Evolutionary conservation across 169 alveolate species (phyloP), one percentile per base, ranked within the genome.

Genomic region (Amoebophrya sp.): DNA sequence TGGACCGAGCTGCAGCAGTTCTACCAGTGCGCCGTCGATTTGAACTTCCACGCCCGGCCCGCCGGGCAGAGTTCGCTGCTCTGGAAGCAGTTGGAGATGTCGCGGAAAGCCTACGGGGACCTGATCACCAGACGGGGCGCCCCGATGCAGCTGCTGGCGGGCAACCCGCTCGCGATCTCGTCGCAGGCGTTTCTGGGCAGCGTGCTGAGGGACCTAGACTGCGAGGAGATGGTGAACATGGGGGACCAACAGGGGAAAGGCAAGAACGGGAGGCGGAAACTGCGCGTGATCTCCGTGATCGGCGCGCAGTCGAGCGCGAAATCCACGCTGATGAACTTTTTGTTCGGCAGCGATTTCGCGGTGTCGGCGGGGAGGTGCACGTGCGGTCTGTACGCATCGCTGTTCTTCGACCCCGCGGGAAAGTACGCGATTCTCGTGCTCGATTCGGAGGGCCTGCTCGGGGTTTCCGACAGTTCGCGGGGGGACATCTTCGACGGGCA

Each of bases 401-500:
- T 41, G 41, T 34, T 88, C 23, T 42, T 41, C 89, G 29, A 40
- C 26, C 40, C 34, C 70, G 18, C n/a, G n/a, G n/a, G n/a, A n/a
- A n/a, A 40, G 31, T 88, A 20, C 42, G 90, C 90, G 38, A 40
- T 88, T 0, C 58, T 34, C 13, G 45, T 88, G 34, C 29, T 88
- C 40, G 90, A 88, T 88, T 88, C 90, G 13, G 90, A 88, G 70
- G 90, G 90, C 41, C 0, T 88, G 78, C 90, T 88, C 41, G 89
- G 89, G 26, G 42, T 70, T 16, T 7, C 29, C 40, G 89, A 39
- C 39, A 10, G 70, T 42, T 13, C 43, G 4, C 78, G 78, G 13
- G 93, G 93, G 0, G 91, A 90, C 78, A 69, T 91, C 42, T 91
- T 91, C 38, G 93, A 91, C n/a, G 93, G 90, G 15, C 93, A 91